Base-by-base conservation (phyloP, 371 early-diverging fungal species). In the Mucor plumbeus region DNA sequence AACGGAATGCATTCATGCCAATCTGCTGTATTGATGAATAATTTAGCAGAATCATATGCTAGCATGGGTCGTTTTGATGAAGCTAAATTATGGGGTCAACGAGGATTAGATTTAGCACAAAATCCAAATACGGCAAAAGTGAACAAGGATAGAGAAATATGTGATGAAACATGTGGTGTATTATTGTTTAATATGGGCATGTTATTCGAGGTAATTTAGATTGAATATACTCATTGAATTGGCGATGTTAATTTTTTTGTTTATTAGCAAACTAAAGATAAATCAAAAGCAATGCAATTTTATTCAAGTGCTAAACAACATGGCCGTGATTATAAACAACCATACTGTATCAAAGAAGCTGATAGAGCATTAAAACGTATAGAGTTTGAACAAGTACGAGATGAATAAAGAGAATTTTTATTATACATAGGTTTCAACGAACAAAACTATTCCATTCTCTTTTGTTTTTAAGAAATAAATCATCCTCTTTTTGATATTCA, bases 171-270 rank as follows among this genome's bases (percentile, higher is more conserved):
- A 4, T 85, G 85, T 67, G 89, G 87, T 62, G 84, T 87, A 5
- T 66, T 89, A 19, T 63, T 87, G 1, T 86, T 78, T 53, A 89
- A 89, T 59, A 74, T 87, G 63, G 89, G 89, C 66, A 87, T 87
- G 86, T 57, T 87, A 4, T 79, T 84, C 43, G 89, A 89, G 83
- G 89, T 87, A 83, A 74, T 38, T 38, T 38, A 7, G 38, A 9
- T 0, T 3, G 35, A 15, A 54, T 0, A 58, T 17, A 7, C 5
- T 9, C 7, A 9, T 3, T 38, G 11, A 38, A 1, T 9, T 11
- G 38, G 7, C 38, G 9, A 38, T 38, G 38, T 11, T 50, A 21
- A 50, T 3, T 1, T 5, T 33, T 38, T 7, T 33, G 35, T 54
- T 17, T 43, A 40, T 63, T 26, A 80, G 78, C 79, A 79, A 77